Percentiles rank a stretch among this genome's conserved stretches.
phyloP scores from a whole-genome alignment of 345 rosid species.

The Hirschfeldia incana region DNA sequence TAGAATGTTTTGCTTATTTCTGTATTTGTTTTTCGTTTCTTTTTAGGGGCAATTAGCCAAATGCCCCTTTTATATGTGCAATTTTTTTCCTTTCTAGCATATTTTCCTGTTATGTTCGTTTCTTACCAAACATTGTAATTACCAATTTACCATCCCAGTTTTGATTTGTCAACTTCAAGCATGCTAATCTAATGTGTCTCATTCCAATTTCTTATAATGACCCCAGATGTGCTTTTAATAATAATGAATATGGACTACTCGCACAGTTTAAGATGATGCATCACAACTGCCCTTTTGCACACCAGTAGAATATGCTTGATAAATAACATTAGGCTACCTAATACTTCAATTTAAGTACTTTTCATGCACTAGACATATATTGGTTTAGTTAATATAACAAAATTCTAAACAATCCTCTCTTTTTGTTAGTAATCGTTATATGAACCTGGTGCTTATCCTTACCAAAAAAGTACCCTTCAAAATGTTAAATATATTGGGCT shows the following conservation, averaged over 20 bases:
- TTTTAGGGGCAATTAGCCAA: no score
- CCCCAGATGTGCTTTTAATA: no score
- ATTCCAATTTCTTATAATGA: not conserved
- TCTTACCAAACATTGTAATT: no score
- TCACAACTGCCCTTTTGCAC: conserved; percentile 31
- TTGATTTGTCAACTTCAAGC: no score
- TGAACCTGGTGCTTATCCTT: conserved; percentile 33
- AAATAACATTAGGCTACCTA: conserved; percentile 38
- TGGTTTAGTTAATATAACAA: not conserved
- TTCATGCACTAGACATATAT: conserved; percentile 1
- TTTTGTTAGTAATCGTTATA: conserved; percentile 15
- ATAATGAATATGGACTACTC: not conserved
- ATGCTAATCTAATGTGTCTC: not conserved
- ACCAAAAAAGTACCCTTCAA: conserved; percentile 15
- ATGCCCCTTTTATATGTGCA: no score
- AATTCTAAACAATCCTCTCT: not conserved
- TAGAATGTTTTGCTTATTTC: no score
- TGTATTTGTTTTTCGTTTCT: no score
- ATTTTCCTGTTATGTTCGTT: no score
- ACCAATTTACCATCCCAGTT: no score
- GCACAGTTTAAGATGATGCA: not conserved
- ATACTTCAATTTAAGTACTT: conserved; percentile 22
- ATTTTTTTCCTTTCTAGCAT: no score
- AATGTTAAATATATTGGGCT: conserved; percentile 14
- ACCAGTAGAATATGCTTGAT: conserved; percentile 16